Percentiles rank a stretch among this genome's conserved stretches.
Evolutionary conservation across 306 rosid species (phyloP).

Genomic region (Cucurbita maxima): DNA sequence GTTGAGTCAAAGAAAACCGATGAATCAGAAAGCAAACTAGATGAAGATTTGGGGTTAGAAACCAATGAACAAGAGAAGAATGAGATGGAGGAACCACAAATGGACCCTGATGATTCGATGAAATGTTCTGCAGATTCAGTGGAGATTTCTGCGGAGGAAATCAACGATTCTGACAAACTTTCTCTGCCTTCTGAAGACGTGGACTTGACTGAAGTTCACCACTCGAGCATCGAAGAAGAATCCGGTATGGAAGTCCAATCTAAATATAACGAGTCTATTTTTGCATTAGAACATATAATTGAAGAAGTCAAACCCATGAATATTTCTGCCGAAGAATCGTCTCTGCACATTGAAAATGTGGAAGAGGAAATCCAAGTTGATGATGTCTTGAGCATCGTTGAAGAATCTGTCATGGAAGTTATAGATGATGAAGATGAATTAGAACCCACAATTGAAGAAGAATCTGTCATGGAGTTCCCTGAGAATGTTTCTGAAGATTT

Average conservation of each 20-base stretch:
- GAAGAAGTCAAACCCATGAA: not conserved
- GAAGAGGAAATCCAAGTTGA: not conserved
- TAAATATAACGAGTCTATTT: not conserved
- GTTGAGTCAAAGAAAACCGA: constrained; percentile 10
- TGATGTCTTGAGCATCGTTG: not conserved
- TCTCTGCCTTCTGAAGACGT: not conserved
- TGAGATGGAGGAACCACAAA: not conserved
- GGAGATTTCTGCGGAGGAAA: not conserved
- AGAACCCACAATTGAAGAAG: not conserved
- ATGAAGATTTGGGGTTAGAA: not conserved
- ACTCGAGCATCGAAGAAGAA: not conserved
- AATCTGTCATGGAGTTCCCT: not conserved
- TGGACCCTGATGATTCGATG: not conserved
- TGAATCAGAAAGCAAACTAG: constrained; percentile 12
- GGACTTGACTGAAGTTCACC: not conserved
- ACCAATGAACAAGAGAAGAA: not conserved
- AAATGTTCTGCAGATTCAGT: not conserved
- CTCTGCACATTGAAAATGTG: not conserved
- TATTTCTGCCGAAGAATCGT: not conserved
- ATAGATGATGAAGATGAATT: not conserved
- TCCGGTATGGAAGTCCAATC: not conserved
- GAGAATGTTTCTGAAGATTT: not conserved
- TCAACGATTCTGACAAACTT: not conserved
- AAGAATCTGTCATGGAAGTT: not conserved
- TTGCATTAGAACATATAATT: constrained; percentile 1